Conservation (phyloP, 108 stramenopile species). For the Nannochloropsis granulata region DNA sequence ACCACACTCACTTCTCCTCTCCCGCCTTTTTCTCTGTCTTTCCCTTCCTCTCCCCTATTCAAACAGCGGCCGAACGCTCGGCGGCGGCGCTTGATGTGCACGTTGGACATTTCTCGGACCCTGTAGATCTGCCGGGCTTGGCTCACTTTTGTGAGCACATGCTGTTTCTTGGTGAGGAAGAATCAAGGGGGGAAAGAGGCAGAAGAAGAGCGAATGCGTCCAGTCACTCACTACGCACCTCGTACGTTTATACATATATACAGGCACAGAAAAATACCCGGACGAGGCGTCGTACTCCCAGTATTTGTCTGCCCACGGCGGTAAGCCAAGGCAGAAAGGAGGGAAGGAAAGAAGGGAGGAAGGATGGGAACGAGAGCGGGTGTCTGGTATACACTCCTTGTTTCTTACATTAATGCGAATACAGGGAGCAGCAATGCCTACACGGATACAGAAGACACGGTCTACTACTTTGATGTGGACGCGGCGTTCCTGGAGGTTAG, state of each 20-base stretch:
- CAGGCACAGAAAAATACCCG: slow-evolving; percentile 38
- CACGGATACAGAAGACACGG: slow-evolving; percentile 76
- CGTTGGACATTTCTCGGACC: slow-evolving; percentile 61
- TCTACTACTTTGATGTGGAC: slow-evolving; percentile 75
- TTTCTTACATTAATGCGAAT: background rate
- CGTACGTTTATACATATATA: slow-evolving; percentile 21
- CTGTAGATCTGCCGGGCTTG: slow-evolving; percentile 59
- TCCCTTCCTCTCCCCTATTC: no score
- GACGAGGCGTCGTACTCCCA: background rate
- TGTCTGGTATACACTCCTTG: background rate
- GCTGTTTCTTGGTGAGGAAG: background rate
- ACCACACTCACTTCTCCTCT: no score
- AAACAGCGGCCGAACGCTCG: no score
- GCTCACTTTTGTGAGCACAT: slow-evolving; percentile 56
- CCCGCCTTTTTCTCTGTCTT: no score
- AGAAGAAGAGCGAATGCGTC: background rate
- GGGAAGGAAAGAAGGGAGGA: background rate
- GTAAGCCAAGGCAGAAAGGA: background rate
- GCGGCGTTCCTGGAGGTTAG: slow-evolving; percentile 46
- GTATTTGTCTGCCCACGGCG: background rate
- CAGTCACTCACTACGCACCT: background rate
- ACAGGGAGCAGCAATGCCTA: slow-evolving; percentile 19
- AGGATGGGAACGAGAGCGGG: background rate
- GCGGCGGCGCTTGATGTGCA: slow-evolving; percentile 86
- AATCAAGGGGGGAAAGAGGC: background rate